Evolutionary conservation across 2,329 filamentous ascomycete species (phyloP), one percentile per base, ranked within the genome.

Genomic region (Thelonectria olida): DNA sequence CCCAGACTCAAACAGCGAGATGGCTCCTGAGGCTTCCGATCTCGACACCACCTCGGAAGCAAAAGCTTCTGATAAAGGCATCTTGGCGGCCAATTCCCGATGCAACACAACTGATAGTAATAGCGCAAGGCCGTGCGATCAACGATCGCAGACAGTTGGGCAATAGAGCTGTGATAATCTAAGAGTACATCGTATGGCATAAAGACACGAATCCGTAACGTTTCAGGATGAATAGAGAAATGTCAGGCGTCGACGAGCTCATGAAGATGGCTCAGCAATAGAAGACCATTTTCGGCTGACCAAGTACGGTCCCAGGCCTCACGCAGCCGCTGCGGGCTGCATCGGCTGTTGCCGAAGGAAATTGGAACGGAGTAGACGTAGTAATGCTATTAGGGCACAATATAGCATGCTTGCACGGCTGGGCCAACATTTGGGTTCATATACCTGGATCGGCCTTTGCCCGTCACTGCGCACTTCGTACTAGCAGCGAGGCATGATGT

Each of bases 171-270:
- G 1, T 63, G 19, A 5, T 50, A 60, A 2, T 51, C 44, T 0
- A 38, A 54, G 3, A 65, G 13, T 4, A 52, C 15, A 7, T 63
- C 31, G 13, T 63, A 61, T 13, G 53, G 60, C 1, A 61, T 41
- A 9, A 65, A 63, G 0, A 22, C 25, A 7, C 67, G 67, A 2
- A 72, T 59, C 7, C 36, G 58, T 1, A 56, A 15, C 0, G 70
- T 69, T 1, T 61, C 45, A 1, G 67, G 71, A 47, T 73, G 64
- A 4, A 73, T 71, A 2, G 71, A 71, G 13, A 72, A 62, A 0
- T 69, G 50, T 0, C 70, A 54, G 0, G 58, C 54, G 25, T 69
- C 65, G 13, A 70, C 69, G 2, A 63, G 52, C 34, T 70, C 55
- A 23, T 68, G 66, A 2, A 71, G 54, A 48, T 70, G 64, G 20